These are phyloP conservation scores for Alloteropsis angusta DNA, from an alignment of 202 grass and related monocot species.

Conservation along the genomic window DNA sequence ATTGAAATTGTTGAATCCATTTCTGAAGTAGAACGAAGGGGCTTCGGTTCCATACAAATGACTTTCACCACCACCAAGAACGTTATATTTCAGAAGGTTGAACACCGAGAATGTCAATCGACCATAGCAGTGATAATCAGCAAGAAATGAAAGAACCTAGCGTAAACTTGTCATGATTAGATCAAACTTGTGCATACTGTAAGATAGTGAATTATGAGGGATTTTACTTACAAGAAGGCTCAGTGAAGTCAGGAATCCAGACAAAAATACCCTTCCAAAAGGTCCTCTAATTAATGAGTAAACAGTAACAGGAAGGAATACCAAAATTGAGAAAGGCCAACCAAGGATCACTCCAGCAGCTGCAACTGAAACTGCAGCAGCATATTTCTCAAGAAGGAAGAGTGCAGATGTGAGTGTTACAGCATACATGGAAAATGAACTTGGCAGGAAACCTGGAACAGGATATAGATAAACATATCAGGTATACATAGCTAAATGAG, in stretches of 20 bases:
- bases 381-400: slow-evolving; percentile 85
- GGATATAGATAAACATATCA: neutral
- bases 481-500: slow-evolving; percentile 6
- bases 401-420: slow-evolving; percentile 88
- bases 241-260: slow-evolving; percentile 63
- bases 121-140: slow-evolving; percentile 71
- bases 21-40: slow-evolving; percentile 72
- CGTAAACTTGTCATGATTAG: slow-evolving; percentile 19
- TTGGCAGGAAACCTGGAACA: slow-evolving; percentile 84
- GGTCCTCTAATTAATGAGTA: slow-evolving; percentile 72
- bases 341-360: slow-evolving; percentile 89
- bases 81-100: slow-evolving; percentile 95
- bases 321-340: slow-evolving; percentile 94
- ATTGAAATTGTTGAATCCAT: slow-evolving; percentile 98
- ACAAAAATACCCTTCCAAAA: slow-evolving; percentile 76
- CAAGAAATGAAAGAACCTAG: slow-evolving; percentile 64
- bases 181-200: neutral
- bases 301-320: slow-evolving; percentile 72
- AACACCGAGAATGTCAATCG: slow-evolving; percentile 81
- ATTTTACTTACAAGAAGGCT: slow-evolving; percentile 69
- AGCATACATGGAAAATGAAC: slow-evolving; percentile 98
- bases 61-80: slow-evolving; percentile 92
- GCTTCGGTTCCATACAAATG: slow-evolving; percentile 91
- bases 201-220: slow-evolving; percentile 10
- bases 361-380: slow-evolving; percentile 58